Evolutionary conservation across 2,329 filamentous ascomycete species (phyloP), one percentile per base, ranked within the genome.

Genomic region (Ascochyta koolunga): DNA sequence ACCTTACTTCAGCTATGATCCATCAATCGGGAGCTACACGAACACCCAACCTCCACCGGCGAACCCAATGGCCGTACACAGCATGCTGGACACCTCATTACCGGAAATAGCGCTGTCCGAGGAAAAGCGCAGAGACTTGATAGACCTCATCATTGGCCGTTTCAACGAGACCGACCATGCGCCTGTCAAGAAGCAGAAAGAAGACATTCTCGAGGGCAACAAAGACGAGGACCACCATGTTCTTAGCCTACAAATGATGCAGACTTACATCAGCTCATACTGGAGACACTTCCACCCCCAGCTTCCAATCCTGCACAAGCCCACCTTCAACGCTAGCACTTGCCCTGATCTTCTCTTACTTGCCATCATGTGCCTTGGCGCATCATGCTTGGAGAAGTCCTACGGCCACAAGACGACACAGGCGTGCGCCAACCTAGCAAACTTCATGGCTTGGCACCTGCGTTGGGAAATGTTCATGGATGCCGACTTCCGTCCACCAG

Each of bases 391-490:
- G 33, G 93, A 97, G 69, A 91, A 91, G 70, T 87, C 86, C 0
- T 89, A 96, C 69, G 88, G 90, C 0, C 82, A 85, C 24, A 85
- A 89, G 50, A 80, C 90, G 2, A 92, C 89, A 5, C 85, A 89
- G 66, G 85, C 86, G 15, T 91, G 90, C n/a, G 87, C 90, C 1
- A 86, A 93, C 61, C 79, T 98, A 19, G 91, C 93, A 21, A 93
- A 93, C 71, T 96, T 98, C 67, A 77, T 97, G 29, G 92, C 91
- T 0, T 95, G 90, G 87, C 91, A 97, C 76, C 78, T 97, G n/a
- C 85, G 95, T 50, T 97, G 93, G 91, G 90, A 96, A 72, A 89
- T 97, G 32, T 97, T 98, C 71, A 95, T 93, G 82, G 89, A 97
- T 70, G 82, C 84, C 13, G 91, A 93, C 74, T 97, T 96, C 76